Percentiles rank a stretch among this genome's conserved stretches.
Evolutionary conservation across 2,329 filamentous ascomycete species (phyloP).

Genomic region (Pochonia chlamydosporia): DNA sequence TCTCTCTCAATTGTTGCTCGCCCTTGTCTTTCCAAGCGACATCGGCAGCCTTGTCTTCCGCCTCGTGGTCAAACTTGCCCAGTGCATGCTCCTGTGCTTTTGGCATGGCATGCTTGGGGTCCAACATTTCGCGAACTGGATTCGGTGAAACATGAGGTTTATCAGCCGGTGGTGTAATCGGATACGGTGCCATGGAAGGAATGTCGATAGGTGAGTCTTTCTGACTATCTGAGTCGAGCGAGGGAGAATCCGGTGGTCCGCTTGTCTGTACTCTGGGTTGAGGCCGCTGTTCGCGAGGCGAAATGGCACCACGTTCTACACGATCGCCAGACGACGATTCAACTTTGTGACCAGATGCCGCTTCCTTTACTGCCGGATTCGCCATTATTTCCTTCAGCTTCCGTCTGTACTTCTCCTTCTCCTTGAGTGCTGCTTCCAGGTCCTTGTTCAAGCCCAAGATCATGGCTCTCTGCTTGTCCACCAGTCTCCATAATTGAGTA

Average conservation of each 20-base stretch:
- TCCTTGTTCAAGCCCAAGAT: conserved; percentile 93
- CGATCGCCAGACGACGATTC: conserved; percentile 6
- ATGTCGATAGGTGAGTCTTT: conserved; percentile 56
- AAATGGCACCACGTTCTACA: conserved; percentile 6
- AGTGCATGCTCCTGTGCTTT: conserved; percentile 54
- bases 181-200: conserved; percentile 55
- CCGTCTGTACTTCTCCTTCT: conserved; percentile 89
- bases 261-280: conserved; percentile 6
- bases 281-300: conserved; percentile 19
- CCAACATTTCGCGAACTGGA: conserved; percentile 45
- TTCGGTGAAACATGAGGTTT: conserved; percentile 33
- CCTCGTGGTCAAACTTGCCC: conserved; percentile 50
- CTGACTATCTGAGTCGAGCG: conserved; percentile 39
- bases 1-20: conserved; percentile 34
- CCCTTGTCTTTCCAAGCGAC: conserved; percentile 39
- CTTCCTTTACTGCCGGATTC: conserved; percentile 26
- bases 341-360: conserved; percentile 16
- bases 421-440: conserved; percentile 81
- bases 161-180: conserved; percentile 58
- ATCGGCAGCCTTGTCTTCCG: conserved; percentile 43
- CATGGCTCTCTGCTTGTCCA: conserved; percentile 94
- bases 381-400: conserved; percentile 73
- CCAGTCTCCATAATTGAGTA: conserved; percentile 85
- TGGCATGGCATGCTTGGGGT: conserved; percentile 54
- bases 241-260: conserved; percentile 4